Evolutionary conservation across 495 filamentous ascomycete species (phyloP).

Genomic region (Penicillium roqueforti): DNA sequence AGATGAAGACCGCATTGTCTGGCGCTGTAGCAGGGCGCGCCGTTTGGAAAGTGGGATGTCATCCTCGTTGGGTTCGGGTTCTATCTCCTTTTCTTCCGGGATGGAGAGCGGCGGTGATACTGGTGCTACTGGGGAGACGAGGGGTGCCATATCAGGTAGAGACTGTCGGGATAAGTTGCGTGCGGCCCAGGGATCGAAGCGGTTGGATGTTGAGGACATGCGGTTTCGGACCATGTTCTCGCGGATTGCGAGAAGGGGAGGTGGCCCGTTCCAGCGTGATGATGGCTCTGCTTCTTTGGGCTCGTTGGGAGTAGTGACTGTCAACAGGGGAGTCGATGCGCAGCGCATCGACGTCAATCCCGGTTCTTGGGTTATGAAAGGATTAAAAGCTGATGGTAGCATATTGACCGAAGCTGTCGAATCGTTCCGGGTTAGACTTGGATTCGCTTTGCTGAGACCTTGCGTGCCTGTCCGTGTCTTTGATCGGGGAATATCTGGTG

Average conservation of each 20-base stretch:
- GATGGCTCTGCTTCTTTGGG: slow-evolving; percentile 12
- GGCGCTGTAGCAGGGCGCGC: slow-evolving; percentile 46
- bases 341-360: slow-evolving; percentile 30
- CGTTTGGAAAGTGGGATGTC: slow-evolving; percentile 73
- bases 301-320: slow-evolving; percentile 25
- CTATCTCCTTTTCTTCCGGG: slow-evolving; percentile 33
- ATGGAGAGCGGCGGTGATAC: slow-evolving; percentile 18
- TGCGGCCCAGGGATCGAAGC: slow-evolving; percentile 32
- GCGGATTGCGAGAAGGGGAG: slow-evolving; percentile 40
- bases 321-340: slow-evolving; percentile 40
- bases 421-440: slow-evolving; percentile 14
- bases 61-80: slow-evolving; percentile 37
- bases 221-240: slow-evolving; percentile 37
- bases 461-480: slow-evolving; percentile 12
- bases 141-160: slow-evolving; percentile 3
- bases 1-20: slow-evolving; percentile 21
- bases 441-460: slow-evolving; percentile 1
- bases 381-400: slow-evolving; percentile 3
- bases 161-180: slow-evolving; percentile 32
- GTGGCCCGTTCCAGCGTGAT: slow-evolving; percentile 33
- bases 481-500: slow-evolving; percentile 7
- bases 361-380: slow-evolving; percentile 1
- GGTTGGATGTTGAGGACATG: slow-evolving; percentile 39
- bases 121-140: slow-evolving; percentile 15
- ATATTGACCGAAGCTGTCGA: slow-evolving; percentile 20